phyloP scores from a whole-genome alignment of 2,329 filamentous ascomycete genomes.

The Aspergillus transmontanensis region DNA sequence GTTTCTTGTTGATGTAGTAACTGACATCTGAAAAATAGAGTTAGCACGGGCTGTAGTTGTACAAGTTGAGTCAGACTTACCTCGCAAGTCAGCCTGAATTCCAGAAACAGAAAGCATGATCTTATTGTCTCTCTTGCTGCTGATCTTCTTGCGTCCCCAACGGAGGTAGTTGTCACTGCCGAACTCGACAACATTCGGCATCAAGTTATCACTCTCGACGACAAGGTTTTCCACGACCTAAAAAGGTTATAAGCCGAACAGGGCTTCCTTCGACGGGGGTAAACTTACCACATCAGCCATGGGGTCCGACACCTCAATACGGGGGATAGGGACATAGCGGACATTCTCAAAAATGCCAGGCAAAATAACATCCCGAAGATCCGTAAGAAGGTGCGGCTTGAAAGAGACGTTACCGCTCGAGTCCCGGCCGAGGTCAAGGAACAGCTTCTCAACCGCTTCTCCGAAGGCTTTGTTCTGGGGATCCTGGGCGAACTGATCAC shows the following conservation, averaged over 20 bases:
- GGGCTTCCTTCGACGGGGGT: too few relatives aligned
- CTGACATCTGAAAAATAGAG: slow-evolving; percentile 65
- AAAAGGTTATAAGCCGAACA: neutral
- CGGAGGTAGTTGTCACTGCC: slow-evolving; percentile 92
- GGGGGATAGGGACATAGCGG: slow-evolving; percentile 87
- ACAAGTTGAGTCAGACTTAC: slow-evolving; percentile 20
- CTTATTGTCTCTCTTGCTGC: slow-evolving; percentile 79
- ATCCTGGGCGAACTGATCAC: slow-evolving; percentile 85
- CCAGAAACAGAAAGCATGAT: slow-evolving; percentile 84
- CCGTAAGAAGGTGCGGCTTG: slow-evolving; percentile 91
- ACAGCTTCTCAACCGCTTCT: slow-evolving; percentile 76
- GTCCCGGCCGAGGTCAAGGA: slow-evolving; percentile 87
- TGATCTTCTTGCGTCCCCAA: slow-evolving; percentile 86
- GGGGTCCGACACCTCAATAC: slow-evolving; percentile 87
- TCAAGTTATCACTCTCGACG: slow-evolving; percentile 94
- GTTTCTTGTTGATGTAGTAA: slow-evolving; percentile 93
- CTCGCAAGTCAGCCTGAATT: slow-evolving; percentile 84
- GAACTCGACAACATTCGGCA: slow-evolving; percentile 88
- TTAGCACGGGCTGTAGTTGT: slow-evolving; percentile 6
- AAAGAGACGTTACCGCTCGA: slow-evolving; percentile 80
- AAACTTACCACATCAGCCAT: slow-evolving; percentile 69
- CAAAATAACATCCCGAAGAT: slow-evolving; percentile 82
- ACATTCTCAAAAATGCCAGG: slow-evolving; percentile 80
- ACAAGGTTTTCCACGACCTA: slow-evolving; percentile 86
- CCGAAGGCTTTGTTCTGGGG: slow-evolving; percentile 81